Percentiles rank a stretch among this genome's conserved stretches.
phyloP scores from a whole-genome alignment of 768 basidiomycete genomes.

The Lepiota subincarnata region DNA sequence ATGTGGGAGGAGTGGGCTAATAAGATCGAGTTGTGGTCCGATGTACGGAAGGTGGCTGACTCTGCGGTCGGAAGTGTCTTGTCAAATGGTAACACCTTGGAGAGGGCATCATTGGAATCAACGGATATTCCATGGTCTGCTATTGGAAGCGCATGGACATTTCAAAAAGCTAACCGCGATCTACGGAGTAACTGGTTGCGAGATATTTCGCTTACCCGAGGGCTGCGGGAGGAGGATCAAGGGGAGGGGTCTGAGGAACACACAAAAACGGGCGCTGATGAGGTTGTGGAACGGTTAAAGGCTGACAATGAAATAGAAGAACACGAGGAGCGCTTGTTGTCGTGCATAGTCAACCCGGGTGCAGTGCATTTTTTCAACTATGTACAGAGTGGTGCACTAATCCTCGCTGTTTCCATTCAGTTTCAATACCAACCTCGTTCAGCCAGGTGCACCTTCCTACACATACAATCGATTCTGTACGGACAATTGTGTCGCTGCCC shows the following conservation, averaged over 20 bases:
- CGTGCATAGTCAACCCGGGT: slow-evolving; percentile 85
- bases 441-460: slow-evolving; percentile 83
- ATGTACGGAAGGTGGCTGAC: slow-evolving; percentile 71
- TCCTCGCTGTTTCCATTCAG: slow-evolving; percentile 22
- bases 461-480: slow-evolving; percentile 87
- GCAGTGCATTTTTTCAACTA: slow-evolving; percentile 20
- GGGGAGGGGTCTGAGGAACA: slow-evolving; percentile 31
- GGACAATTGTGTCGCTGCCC: slow-evolving; percentile 88
- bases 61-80: slow-evolving; percentile 65
- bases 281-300: slow-evolving; percentile 73
- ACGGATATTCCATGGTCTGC: slow-evolving; percentile 65
- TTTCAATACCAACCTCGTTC: slow-evolving; percentile 77
- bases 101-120: slow-evolving; percentile 46
- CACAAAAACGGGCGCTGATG: slow-evolving; percentile 47
- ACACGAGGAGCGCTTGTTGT: slow-evolving; percentile 78
- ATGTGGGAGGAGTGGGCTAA: slow-evolving; percentile 71
- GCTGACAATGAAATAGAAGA: slow-evolving; percentile 70
- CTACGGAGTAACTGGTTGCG: slow-evolving; percentile 61
- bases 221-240: slow-evolving; percentile 26
- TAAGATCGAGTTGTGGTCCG: slow-evolving; percentile 63
- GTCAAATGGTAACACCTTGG: slow-evolving; percentile 30
- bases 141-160: slow-evolving; percentile 63
- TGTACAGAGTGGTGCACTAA: not conserved
- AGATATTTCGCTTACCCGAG: slow-evolving; percentile 29
- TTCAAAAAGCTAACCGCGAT: slow-evolving; percentile 45